Percentiles rank a stretch among this genome's conserved stretches.
Conservation (phyloP, 2,329 filamentous ascomycete genomes). For the Ophiostoma sp. region DNA sequence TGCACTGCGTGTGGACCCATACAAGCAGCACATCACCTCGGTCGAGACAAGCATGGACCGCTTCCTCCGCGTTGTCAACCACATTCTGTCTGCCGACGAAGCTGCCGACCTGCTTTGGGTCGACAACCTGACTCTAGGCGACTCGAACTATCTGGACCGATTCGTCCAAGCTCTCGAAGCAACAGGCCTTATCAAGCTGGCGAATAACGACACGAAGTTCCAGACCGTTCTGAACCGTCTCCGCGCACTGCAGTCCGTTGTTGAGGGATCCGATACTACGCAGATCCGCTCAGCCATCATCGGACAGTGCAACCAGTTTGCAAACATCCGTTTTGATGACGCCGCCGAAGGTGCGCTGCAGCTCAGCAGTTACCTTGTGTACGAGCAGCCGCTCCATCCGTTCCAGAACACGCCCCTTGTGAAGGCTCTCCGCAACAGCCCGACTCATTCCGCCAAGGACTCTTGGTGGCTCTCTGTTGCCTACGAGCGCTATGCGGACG, state of each 20-base stretch:
- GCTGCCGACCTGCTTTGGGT: conserved; percentile 39
- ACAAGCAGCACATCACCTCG: conserved; percentile 39
- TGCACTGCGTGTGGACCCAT: conserved; percentile 26
- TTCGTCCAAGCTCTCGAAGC: conserved; percentile 19
- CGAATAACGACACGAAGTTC: neutral
- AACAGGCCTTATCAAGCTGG: conserved; percentile 3
- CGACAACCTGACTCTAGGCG: conserved; percentile 45
- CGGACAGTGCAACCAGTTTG: conserved; percentile 28
- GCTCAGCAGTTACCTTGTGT: conserved; percentile 10
- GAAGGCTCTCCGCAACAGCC: conserved; percentile 35
- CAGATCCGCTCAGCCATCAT: conserved; percentile 35
- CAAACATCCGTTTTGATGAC: neutral
- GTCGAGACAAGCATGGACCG: conserved; percentile 48
- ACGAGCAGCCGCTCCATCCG: conserved; percentile 50
- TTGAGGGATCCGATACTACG: conserved; percentile 32
- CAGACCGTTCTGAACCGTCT: conserved; percentile 18
- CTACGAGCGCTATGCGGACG: conserved; percentile 46
- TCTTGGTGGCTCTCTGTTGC: conserved; percentile 46
- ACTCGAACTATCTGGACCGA: conserved; percentile 38
- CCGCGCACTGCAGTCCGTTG: conserved; percentile 27
- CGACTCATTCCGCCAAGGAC: neutral
- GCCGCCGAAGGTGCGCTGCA: neutral
- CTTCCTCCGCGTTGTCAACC: conserved; percentile 39
- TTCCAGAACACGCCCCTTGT: conserved; percentile 53
- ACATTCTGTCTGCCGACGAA: conserved; percentile 29